A percentile compares a stretch with the other conserved stretches of the same genome.
Evolutionary conservation across 257 asterid species (phyloP).

Genomic region (Euphrasia confusa): DNA sequence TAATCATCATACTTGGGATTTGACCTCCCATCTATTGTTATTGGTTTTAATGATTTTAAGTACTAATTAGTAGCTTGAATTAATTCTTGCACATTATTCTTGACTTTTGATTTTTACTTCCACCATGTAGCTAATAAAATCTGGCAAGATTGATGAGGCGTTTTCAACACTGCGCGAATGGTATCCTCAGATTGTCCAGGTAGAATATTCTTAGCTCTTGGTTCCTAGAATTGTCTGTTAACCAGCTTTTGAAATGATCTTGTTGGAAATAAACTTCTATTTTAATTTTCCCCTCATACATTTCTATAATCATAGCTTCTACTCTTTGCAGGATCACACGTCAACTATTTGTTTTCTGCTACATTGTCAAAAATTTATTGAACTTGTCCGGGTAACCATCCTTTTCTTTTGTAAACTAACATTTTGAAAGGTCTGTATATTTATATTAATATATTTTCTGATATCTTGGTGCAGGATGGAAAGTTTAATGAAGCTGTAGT

Average conservation of each 20-base stretch:
- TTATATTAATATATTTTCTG: constrained; percentile 4
- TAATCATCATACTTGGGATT: too few species aligned
- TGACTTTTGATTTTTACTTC: neutral
- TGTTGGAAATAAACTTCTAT: neutral
- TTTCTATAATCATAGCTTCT: constrained; percentile 21
- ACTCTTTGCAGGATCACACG: constrained; percentile 55
- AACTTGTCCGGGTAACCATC: constrained; percentile 72
- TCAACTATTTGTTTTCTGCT: constrained; percentile 73
- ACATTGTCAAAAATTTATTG: constrained; percentile 75
- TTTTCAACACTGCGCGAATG: constrained; percentile 48
- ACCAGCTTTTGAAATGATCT: neutral
- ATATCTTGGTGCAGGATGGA: constrained; percentile 42
- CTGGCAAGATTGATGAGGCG: constrained; percentile 72
- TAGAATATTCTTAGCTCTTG: constrained; percentile 25
- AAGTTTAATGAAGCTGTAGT: constrained; percentile 67
- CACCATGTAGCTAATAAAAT: constrained; percentile 31
- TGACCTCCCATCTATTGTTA: neutral
- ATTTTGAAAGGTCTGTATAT: neutral
- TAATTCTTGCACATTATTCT: neutral
- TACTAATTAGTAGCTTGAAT: neutral
- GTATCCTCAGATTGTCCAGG: constrained; percentile 67
- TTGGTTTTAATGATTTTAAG: neutral
- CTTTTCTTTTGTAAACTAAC: constrained; percentile 12
- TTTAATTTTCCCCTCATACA: neutral
- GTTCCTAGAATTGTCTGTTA: neutral